Conservation (phyloP, 345 rosid genomes). For the Citrus medica region DNA sequence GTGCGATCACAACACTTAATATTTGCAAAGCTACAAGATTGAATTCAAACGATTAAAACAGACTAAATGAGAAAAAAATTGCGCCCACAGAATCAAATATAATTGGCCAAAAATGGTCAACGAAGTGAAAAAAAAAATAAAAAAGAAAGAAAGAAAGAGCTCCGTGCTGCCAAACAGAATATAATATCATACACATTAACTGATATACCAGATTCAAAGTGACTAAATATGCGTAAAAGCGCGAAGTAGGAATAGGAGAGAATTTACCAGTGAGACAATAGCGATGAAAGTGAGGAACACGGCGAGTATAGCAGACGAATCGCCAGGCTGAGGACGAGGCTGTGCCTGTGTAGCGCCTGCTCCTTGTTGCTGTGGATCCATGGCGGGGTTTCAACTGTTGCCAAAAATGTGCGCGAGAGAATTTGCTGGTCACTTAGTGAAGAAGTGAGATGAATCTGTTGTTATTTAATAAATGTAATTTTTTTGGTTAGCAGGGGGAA, state of each 20-base stretch:
- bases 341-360: constrained; percentile 17
- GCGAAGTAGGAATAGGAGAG: not conserved
- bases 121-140: not conserved
- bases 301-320: constrained; percentile 23
- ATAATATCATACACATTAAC: not conserved
- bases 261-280: constrained; percentile 39
- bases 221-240: not conserved
- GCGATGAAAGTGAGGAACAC: constrained; percentile 37
- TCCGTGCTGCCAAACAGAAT: not conserved
- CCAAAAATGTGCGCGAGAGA: not conserved
- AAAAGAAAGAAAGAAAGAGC: not conserved
- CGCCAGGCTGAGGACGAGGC: constrained; percentile 28
- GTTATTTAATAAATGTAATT: not conserved
- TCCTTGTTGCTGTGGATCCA: constrained; percentile 49
- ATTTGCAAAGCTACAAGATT: not conserved
- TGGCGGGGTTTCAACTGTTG: constrained; percentile 16
- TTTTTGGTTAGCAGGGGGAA: too few species aligned
- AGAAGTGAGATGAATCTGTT: not conserved
- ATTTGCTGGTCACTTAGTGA: not conserved
- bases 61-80: not conserved
- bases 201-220: not conserved
- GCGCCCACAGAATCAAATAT: not conserved
- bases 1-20: not conserved
- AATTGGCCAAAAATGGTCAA: not conserved
- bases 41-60: not conserved